Conservation (phyloP, 768 basidiomycete genomes). For the Suillus ampliporus region DNA sequence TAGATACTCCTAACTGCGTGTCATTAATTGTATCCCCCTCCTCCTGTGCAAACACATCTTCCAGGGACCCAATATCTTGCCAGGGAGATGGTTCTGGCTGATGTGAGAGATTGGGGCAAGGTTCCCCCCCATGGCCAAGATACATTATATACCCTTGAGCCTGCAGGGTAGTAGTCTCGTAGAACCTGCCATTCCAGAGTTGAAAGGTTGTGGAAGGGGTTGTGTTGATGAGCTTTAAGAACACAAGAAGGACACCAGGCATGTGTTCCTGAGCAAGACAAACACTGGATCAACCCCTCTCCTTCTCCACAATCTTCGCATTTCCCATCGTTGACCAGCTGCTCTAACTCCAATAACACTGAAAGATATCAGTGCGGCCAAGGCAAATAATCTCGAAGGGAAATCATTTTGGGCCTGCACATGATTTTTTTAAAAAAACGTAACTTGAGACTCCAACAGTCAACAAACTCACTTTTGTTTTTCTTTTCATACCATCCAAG, state of each 20-base stretch:
- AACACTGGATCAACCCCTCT: slow-evolving; percentile 4
- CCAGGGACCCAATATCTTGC: not conserved
- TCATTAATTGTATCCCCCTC: not conserved
- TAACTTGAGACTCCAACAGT: not conserved
- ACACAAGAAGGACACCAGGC: slow-evolving; percentile 6
- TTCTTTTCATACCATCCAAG: too few species aligned
- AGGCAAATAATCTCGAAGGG: slow-evolving; percentile 9
- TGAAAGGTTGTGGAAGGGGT: slow-evolving; percentile 25
- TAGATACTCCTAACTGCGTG: too few species aligned
- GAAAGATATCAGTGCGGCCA: slow-evolving; percentile 1
- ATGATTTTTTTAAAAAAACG: slow-evolving; percentile 2
- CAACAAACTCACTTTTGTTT: slow-evolving; percentile 1
- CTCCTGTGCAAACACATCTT: not conserved
- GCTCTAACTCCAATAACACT: not conserved
- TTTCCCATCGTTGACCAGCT: not conserved
- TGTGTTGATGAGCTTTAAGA: not conserved
- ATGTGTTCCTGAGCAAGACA: slow-evolving; percentile 7
- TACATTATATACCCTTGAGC: slow-evolving; percentile 9
- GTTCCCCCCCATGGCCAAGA: slow-evolving; percentile 26
- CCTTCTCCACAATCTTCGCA: not conserved
- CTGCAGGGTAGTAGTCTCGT: not conserved
- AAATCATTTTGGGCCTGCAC: slow-evolving; percentile 12
- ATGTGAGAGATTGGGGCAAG: slow-evolving; percentile 18
- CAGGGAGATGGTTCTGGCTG: too few species aligned
- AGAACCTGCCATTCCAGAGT: slow-evolving; percentile 26